Base-by-base conservation (phyloP, 305 asterid species). In the Fraxinus angustifolia region DNA sequence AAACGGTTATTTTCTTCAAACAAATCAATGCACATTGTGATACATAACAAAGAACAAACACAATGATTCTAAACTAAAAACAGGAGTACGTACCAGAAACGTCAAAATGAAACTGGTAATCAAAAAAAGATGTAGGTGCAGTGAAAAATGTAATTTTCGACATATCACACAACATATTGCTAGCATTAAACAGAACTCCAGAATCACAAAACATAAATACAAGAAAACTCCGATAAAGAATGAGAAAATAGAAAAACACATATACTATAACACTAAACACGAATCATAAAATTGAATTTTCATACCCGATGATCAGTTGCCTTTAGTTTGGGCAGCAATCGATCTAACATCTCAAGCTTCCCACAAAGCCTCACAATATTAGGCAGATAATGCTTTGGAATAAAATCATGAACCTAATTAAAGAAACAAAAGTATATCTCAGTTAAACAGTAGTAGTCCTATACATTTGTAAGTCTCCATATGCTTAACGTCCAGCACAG, bases 251-350 rank as follows among this genome's bases (percentile, higher is more conserved):
- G 26, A 78, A 78, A 42, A 30, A 68, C 35, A 12, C 21, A 80
- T 35, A 62, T 26, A 81, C 8, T 56, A 80, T 38, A 77, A 83
- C 75, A 83, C 68, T 56, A 56, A 56, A 56, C 12, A 56, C 4
- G 11, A 56, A 56, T 12, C 28, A 56, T 56, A 11, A 33, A 35
- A 67, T 31, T 1, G 48, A 76, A 68, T 77, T 35, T 35, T 65
- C 86, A 77, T 89, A 96, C 99, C 95, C 99, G 97, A 86, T 96
- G 99, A 87, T 94, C 98, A 83, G 99, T 96, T 83, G 97, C 98
- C 93, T 96, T 96, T 36, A 96, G 87, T 85, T 96, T 96, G 82
- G 99, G 99, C 80, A 96, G 87, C 83, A 96, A 85, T 40, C 99
- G 91, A 88, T 96, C 99, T 80, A 96, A 86, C 97, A 96, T 92